phyloP scores from a whole-genome alignment of 129 eudicot genomes.

The Glebionis coronaria region DNA sequence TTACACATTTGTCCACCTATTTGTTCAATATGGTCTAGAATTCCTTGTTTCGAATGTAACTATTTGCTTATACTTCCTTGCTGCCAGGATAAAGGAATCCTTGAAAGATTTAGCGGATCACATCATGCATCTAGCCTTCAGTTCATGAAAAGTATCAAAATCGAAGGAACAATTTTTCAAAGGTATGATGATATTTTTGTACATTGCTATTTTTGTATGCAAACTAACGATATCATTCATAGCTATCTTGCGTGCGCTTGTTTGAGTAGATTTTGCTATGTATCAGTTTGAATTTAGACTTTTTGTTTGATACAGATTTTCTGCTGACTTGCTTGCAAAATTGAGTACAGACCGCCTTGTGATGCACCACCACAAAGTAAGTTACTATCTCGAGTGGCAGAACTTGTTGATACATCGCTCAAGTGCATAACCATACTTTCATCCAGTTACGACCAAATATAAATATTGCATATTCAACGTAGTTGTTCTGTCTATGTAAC shows the following conservation, averaged over 20 bases:
- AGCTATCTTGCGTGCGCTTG: constrained; percentile 3
- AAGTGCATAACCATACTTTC: neutral
- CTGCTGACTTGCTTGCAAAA: constrained; percentile 62
- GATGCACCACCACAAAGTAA: constrained; percentile 79
- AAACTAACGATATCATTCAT: neutral
- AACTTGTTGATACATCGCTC: neutral
- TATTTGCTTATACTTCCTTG: constrained; percentile 8
- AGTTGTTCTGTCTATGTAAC: constrained; percentile 23
- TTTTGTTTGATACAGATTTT: constrained; percentile 47
- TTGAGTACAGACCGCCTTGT: constrained; percentile 81
- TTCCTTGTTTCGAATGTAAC: neutral
- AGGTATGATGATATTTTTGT: constrained; percentile 44
- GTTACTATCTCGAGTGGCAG: constrained; percentile 6
- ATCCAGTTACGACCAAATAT: neutral
- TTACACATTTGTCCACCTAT: constrained; percentile 3
- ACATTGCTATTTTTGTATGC: neutral
- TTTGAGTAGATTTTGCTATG: constrained; percentile 7
- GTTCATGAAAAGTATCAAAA: constrained; percentile 39
- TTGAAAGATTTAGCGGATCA: constrained; percentile 58
- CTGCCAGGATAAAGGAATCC: constrained; percentile 64
- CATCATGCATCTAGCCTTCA: constrained; percentile 75
- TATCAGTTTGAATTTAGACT: neutral
- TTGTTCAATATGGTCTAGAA: neutral
- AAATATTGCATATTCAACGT: neutral
- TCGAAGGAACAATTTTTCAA: constrained; percentile 66